Base-by-base conservation (phyloP, 352 stramenopile genomes). In the Globisporangium nodosum region DNA sequence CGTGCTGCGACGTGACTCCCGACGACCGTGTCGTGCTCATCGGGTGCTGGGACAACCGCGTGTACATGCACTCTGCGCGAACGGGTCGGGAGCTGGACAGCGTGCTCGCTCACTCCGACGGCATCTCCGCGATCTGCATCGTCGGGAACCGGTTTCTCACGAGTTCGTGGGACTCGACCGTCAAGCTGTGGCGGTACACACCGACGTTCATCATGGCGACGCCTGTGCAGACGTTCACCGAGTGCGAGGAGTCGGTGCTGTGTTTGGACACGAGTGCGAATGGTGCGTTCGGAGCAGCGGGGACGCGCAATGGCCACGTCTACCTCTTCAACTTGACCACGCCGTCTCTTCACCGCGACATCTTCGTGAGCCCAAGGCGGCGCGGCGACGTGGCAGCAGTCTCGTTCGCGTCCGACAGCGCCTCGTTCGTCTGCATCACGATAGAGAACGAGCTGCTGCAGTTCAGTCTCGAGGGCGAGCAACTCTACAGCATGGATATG, bases 121-220 rank as follows among this genome's bases (percentile, higher is more conserved):
- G 80, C 6, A 80, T 94, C 37, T 90, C 81, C 15, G 81, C 78
- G 15, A 75, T 94, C 33, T 78, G 74, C 30, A 73, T 86, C 24
- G 39, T 89, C 18, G 68, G 73, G 9, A 69, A 78, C 18, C 74
- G 75, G 0, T 82, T 92, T 42, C 49, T 90, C 20, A 87, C 79
- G n/a, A 87, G 79, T 33, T 92, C 81, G 5, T 90, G 78, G 79
- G 81, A 92, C 58, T 87, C 79, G 0, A 90, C 66, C 0, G 71
- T 92, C 58, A 92, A 90, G 58, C 53, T 88, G 21, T 92, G 83
- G 83, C 66, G 74, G 15, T 92, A 88, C 43, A 86, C 80, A 1
- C 63, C 78, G 11, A 73, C 59, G 11, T 70, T 68, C 27, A 78
- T 92, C 24, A 63, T 86, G 2, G 53, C 68, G 9, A 76, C 69